Evolutionary conservation across 768 basidiomycete species (phyloP), one percentile per base, ranked within the genome.

Genomic region (Tremella mesenterica): DNA sequence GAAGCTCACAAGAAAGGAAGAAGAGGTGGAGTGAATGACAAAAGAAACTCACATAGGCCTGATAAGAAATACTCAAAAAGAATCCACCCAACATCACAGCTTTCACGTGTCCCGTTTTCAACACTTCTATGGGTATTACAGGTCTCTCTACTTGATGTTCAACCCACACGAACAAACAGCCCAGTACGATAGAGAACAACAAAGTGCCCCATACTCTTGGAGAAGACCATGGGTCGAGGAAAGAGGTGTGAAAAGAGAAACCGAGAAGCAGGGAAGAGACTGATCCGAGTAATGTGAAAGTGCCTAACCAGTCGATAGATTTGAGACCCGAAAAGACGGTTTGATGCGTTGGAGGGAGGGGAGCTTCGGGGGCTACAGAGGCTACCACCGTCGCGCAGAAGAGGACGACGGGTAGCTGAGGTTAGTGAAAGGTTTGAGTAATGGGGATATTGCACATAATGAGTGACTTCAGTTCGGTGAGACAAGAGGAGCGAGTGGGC

Each of bases 211-310:
- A 73, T 2, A 73, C 72, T 12, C 60, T 54, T 10, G 61, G 61
- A 12, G 65, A 52, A 10, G 64, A 60, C 72, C 72, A 73, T 1
- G 68, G 64, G 34, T 64, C 48, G 33, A 73, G 59, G 44, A 58
- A 70, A 4, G 70, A 69, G 3, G 72, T 73, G 49, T 69, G 72
- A 56, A 71, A 71, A 9, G 68, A 68, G 8, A 73, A 57, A 26
- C 69, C 72, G 5, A 73, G 58, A 29, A 73, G 55, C 23, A 73
- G 64, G 4, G 64, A 57, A 9, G 68, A 63, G 6, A 68, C 61
- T 5, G 59, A 57, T 5, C 51, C 44, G 48, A 73, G 48, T 8
- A 73, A 61, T 33, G 69, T 54, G 28, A 66, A 12, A 1, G 67
- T 57, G 0, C 72, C 72, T 10, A 61, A 16, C 63, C 65, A 69